phyloP scores from a whole-genome alignment of 257 asterid species.

The Nicotiana benthamiana region DNA sequence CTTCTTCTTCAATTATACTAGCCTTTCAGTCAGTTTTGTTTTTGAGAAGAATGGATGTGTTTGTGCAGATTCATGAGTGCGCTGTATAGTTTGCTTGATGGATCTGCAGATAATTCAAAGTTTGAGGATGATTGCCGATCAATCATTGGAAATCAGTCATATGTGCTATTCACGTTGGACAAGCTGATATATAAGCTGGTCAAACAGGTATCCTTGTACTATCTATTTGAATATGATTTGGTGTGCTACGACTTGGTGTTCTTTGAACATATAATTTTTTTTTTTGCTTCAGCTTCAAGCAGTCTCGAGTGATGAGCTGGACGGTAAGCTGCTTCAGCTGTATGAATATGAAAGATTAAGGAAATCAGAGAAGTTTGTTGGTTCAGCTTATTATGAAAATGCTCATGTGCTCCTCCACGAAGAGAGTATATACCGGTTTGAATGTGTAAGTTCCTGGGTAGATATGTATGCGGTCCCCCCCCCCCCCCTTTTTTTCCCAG shows the following conservation, averaged over 20 bases:
- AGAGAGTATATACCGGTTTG: conserved; percentile 40
- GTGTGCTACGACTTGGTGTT: neutral
- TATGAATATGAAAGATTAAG: conserved; percentile 38
- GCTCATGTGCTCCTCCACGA: conserved; percentile 37
- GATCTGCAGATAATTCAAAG: conserved; percentile 81
- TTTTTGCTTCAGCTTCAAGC: conserved; percentile 31
- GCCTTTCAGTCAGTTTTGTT: neutral
- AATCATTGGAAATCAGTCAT: conserved; percentile 86
- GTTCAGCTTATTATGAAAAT: conserved; percentile 41
- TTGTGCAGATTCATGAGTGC: conserved; percentile 77
- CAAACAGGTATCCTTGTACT: conserved; percentile 51
- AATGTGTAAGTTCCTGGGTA: conserved; percentile 50
- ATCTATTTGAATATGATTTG: neutral
- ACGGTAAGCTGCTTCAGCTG: conserved; percentile 36
- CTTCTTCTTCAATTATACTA: neutral
- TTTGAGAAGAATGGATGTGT: neutral
- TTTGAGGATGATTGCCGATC: conserved; percentile 96
- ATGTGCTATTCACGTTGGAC: conserved; percentile 87
- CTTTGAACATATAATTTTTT: neutral
- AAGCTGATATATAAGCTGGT: conserved; percentile 86
- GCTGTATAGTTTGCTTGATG: conserved; percentile 82
- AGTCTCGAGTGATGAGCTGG: conserved; percentile 44
- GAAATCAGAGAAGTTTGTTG: conserved; percentile 32
- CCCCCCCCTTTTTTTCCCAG: neutral
- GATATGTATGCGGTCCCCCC: neutral